A percentile compares a stretch with the other conserved stretches of the same genome.
phyloP scores from a whole-genome alignment of 768 basidiomycete species.

The Naganishia antarctica region DNA sequence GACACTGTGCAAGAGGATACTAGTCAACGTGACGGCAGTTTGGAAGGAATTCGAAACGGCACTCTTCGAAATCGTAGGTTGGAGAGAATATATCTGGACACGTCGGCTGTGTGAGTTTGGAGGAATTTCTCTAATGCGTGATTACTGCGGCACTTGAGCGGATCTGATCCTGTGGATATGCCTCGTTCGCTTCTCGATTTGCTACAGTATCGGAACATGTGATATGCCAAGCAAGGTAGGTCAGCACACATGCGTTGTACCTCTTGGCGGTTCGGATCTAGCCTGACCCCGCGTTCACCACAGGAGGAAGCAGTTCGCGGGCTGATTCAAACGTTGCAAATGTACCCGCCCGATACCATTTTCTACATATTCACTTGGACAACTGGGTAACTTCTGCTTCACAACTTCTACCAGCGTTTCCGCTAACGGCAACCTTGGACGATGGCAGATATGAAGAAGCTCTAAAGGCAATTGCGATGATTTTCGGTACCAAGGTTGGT shows the following conservation, averaged over 20 bases:
- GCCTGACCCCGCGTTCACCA: not conserved
- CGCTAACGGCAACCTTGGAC: not conserved
- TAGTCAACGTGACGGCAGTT: too few relatives aligned
- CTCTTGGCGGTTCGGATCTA: conserved; percentile 15
- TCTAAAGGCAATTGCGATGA: conserved; percentile 65
- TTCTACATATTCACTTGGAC: conserved; percentile 95
- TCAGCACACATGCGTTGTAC: too few relatives aligned
- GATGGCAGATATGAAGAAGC: conserved; percentile 69
- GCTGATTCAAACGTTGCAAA: conserved; percentile 63
- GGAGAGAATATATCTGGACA: conserved; percentile 79
- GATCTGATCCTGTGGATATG: too few relatives aligned
- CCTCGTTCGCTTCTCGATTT: too few relatives aligned
- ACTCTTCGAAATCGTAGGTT: conserved; percentile 46
- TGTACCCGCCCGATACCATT: conserved; percentile 61
- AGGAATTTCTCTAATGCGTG: conserved; percentile 9
- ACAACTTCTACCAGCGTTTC: not conserved
- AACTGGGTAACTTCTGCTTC: conserved; percentile 59
- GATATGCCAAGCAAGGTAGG: conserved; percentile 47
- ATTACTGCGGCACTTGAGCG: too few relatives aligned
- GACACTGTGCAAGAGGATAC: not conserved
- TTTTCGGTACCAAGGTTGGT: conserved; percentile 62
- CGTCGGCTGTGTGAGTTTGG: conserved; percentile 51
- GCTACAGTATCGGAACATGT: conserved; percentile 39
- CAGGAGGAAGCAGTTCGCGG: conserved; percentile 66
- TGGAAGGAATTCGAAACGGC: not conserved